Percentiles rank a stretch among this genome's conserved stretches.
These are phyloP conservation scores for Talaromyces islandicus DNA, from an alignment of 2,329 filamentous ascomycete genomes.

Conservation along the genomic window DNA sequence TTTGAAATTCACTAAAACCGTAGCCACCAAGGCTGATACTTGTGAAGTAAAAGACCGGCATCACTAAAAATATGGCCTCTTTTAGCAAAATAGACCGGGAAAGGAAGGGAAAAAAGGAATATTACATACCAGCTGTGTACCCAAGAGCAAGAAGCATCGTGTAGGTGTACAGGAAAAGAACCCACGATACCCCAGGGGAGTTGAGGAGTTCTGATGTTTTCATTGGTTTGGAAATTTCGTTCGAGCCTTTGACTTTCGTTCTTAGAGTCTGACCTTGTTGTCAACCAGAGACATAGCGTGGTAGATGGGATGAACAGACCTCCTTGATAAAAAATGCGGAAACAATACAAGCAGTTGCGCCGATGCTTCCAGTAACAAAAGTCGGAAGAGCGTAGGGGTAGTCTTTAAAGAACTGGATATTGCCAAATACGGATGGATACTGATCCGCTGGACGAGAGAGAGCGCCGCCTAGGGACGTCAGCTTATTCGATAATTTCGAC, in stretches of 20 bases:
- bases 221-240: background rate
- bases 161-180: conserved; percentile 61
- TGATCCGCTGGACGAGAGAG: conserved; percentile 62
- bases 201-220: conserved; percentile 46
- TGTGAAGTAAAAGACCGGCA: conserved; percentile 65
- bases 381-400: conserved; percentile 64
- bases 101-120: background rate
- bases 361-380: conserved; percentile 52
- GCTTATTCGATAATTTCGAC: conserved; percentile 6
- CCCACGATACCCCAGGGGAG: conserved; percentile 58
- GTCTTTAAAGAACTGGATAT: conserved; percentile 52
- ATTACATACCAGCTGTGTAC: conserved; percentile 48
- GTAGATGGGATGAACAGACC: conserved; percentile 18
- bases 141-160: conserved; percentile 63
- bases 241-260: conserved; percentile 14
- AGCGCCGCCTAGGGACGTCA: conserved; percentile 49
- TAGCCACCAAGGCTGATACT: conserved; percentile 58
- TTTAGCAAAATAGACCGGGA: background rate
- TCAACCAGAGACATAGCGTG: conserved; percentile 9
- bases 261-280: conserved; percentile 23
- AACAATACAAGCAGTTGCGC: conserved; percentile 48
- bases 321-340: conserved; percentile 58
- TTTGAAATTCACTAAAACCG: conserved; percentile 56
- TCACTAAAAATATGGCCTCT: conserved; percentile 28
- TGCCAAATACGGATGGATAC: conserved; percentile 55